These are phyloP conservation scores for Cladobotryum protrusum DNA, from an alignment of 2,329 filamentous ascomycete species.

Conservation along the genomic window DNA sequence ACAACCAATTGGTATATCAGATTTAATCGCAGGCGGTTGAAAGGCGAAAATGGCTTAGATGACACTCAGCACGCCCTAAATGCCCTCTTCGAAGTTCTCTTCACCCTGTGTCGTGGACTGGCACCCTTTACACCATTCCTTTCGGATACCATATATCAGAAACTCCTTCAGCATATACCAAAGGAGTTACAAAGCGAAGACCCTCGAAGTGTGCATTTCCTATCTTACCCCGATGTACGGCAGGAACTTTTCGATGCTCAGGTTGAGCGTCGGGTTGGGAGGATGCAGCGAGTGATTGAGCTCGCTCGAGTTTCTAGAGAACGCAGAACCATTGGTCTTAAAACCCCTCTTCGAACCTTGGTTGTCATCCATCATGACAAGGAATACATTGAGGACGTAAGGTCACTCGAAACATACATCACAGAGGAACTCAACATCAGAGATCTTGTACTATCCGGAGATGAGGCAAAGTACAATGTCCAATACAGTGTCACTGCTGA, in stretches of 20 bases:
- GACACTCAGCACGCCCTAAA: slow-evolving; percentile 90
- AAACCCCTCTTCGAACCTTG: slow-evolving; percentile 84
- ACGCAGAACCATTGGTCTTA: slow-evolving; percentile 74
- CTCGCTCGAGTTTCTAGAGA: slow-evolving; percentile 82
- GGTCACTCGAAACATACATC: slow-evolving; percentile 81
- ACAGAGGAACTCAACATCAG: slow-evolving; percentile 86
- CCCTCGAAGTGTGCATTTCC: slow-evolving; percentile 82
- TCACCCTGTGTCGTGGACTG: slow-evolving; percentile 78
- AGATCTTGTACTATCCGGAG: slow-evolving; percentile 74
- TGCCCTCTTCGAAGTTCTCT: slow-evolving; percentile 89
- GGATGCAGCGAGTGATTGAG: slow-evolving; percentile 96
- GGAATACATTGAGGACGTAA: slow-evolving; percentile 80
- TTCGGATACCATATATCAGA: slow-evolving; percentile 87
- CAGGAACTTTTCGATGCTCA: slow-evolving; percentile 80
- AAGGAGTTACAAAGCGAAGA: slow-evolving; percentile 64
- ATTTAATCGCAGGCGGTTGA: slow-evolving; percentile 85
- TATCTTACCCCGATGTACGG: slow-evolving; percentile 81
- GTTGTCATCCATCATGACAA: slow-evolving; percentile 81
- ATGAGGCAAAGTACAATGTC: slow-evolving; percentile 88
- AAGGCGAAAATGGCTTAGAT: slow-evolving; percentile 78
- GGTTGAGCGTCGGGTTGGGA: slow-evolving; percentile 77
- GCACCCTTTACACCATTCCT: slow-evolving; percentile 96
- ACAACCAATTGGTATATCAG: slow-evolving; percentile 99
- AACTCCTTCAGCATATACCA: slow-evolving; percentile 75
- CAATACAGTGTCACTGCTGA: slow-evolving; percentile 86